Base-by-base conservation (phyloP, 495 filamentous ascomycete genomes). In the Tuber borchii region DNA sequence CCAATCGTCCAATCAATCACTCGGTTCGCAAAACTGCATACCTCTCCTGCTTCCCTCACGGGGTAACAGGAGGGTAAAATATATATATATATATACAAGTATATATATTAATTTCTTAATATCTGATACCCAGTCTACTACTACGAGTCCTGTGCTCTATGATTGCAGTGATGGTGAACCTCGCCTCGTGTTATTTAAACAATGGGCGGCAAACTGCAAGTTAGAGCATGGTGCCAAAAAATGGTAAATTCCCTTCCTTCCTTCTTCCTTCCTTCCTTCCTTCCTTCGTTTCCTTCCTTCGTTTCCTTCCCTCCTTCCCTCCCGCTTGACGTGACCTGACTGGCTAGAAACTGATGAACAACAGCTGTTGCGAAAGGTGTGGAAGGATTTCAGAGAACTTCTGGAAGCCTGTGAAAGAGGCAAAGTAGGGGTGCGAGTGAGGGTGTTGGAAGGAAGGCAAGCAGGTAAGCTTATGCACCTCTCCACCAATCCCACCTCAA, bases 391-490 rank as follows among this genome's bases (percentile, higher is more conserved):
- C 51, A 61, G 76, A 79, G 75, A 79, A 75, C 73, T 79, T 79
- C 76, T 79, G 78, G 76, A 79, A 79, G 76, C 78, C 77, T 51
- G 72, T 70, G 75, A 79, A 61, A 16, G 51, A 61, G 51, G 51
- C 51, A 61, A 61, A 31, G 51, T 31, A 61, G 51, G 9, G n/a
- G 51, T 61, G n/a, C 9, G 51, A 61, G 51, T n/a, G 51, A 71
- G 76, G 75, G 78, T 72, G 76, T 69, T 78, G 76, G 75, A 56
- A 65, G 75, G 78, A 77, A 74, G 71, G 72, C 76, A 70, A 70
- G 70, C 69, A 79, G 76, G 51, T 61, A 79, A 79, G 78, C 78
- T 79, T 79, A 79, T 79, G 78, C 76, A 79, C 72, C 76, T 77
- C 56, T 77, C 76, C 76, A 77, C 76, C 69, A 51, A 72, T 61